Evolutionary conservation across 2,329 filamentous ascomycete species (phyloP).

Genomic region (Aspergillus fischeri): DNA sequence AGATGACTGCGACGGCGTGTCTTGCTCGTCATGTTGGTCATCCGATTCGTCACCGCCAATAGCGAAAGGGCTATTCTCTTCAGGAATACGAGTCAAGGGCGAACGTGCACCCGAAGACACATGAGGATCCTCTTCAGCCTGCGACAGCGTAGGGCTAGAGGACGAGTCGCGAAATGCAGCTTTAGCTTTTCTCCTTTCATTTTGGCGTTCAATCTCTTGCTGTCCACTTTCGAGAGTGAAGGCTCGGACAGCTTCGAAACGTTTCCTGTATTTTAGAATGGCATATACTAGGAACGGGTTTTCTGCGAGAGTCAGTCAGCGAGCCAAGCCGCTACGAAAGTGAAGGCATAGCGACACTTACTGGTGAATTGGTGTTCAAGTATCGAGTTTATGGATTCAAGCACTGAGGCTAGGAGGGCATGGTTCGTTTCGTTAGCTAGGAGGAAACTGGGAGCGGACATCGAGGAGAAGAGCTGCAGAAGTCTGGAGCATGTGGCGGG

Average conservation of each 20-base stretch:
- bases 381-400: conserved; percentile 86
- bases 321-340: background rate
- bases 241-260: conserved; percentile 76
- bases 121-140: conserved; percentile 39
- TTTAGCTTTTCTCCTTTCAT: conserved; percentile 64
- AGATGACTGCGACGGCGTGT: conserved; percentile 57
- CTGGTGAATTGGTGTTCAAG: conserved; percentile 82
- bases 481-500: conserved; percentile 73
- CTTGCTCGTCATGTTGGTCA: conserved; percentile 56
- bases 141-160: conserved; percentile 33
- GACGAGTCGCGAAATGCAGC: conserved; percentile 32
- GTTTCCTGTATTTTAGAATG: conserved; percentile 72
- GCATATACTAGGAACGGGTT: conserved; percentile 79
- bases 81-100: conserved; percentile 65
- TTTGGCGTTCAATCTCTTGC: conserved; percentile 80
- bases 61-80: conserved; percentile 76
- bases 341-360: conserved; percentile 41
- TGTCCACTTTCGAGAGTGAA: conserved; percentile 92
- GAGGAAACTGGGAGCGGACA: conserved; percentile 90
- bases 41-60: conserved; percentile 77
- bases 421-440: conserved; percentile 92
- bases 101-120: conserved; percentile 50
- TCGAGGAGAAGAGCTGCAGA: conserved; percentile 81
- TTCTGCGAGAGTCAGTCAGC: conserved; percentile 45
- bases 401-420: conserved; percentile 68